Conservation (phyloP, 1,139 yeast species). For the Candida sp. region DNA sequence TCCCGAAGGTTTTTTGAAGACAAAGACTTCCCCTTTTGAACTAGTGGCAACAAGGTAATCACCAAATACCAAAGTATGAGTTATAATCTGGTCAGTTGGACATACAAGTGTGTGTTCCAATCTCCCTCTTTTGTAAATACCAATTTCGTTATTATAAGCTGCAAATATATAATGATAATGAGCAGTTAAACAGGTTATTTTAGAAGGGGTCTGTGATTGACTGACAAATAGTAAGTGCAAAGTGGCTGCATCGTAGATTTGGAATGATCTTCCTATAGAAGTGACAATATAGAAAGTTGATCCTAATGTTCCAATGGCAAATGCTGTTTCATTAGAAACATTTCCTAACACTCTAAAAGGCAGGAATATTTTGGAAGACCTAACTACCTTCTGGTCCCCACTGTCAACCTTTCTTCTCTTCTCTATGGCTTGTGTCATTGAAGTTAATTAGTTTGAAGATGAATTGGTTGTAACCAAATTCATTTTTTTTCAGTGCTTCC, state of each 20-base stretch:
- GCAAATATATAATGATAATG: slow-evolving; percentile 86
- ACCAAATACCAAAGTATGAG: slow-evolving; percentile 67
- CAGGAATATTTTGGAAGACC: slow-evolving; percentile 36
- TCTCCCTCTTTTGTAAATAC: slow-evolving; percentile 81
- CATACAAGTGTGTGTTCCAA: slow-evolving; percentile 53
- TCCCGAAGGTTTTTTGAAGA: slow-evolving; percentile 57
- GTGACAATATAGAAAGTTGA: slow-evolving; percentile 85
- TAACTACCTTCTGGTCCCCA: slow-evolving; percentile 4
- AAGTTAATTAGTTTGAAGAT: not conserved
- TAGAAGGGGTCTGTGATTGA: slow-evolving; percentile 66
- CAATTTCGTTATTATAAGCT: slow-evolving; percentile 67
- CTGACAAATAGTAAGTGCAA: slow-evolving; percentile 86
- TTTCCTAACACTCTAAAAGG: slow-evolving; percentile 57
- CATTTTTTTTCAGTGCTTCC: not conserved
- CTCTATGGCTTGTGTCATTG: slow-evolving; percentile 29
- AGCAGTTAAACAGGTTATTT: slow-evolving; percentile 71
- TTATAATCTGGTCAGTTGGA: slow-evolving; percentile 35
- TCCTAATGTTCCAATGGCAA: slow-evolving; percentile 87
- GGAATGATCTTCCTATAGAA: slow-evolving; percentile 86
- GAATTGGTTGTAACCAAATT: not conserved
- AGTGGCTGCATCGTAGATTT: slow-evolving; percentile 89
- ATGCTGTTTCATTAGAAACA: slow-evolving; percentile 76
- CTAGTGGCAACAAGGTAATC: slow-evolving; percentile 65
- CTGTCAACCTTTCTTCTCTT: slow-evolving; percentile 26
- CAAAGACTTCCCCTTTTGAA: slow-evolving; percentile 51